phyloP scores from a whole-genome alignment of 305 asterid species.

The Fraxinus angustifolia region DNA sequence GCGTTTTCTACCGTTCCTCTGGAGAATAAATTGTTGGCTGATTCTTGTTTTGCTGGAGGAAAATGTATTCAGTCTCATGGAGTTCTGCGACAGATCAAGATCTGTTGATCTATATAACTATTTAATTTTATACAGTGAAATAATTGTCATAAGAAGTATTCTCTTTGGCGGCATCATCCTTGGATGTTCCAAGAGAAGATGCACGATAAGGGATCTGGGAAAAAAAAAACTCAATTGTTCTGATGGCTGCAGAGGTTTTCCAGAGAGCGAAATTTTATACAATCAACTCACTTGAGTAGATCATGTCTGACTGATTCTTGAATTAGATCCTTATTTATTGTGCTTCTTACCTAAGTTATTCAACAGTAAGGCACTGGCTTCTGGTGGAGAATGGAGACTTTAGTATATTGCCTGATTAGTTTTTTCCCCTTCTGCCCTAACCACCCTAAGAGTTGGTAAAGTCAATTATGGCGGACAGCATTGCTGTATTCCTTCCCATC shows the following conservation, averaged over 20 bases:
- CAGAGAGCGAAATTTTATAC: neutral
- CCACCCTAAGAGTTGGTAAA: conserved; percentile 13
- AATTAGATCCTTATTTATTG: neutral
- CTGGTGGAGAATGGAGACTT: conserved; percentile 15
- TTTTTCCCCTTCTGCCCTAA: neutral
- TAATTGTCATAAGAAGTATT: neutral
- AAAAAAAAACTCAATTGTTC: conserved; percentile 6
- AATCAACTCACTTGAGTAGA: neutral
- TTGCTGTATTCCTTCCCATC: conserved; percentile 16
- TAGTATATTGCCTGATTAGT: conserved; percentile 15
- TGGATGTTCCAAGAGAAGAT: conserved; percentile 13
- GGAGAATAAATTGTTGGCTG: conserved; percentile 13
- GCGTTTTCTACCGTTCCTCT: conserved; percentile 17
- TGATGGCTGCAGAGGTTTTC: conserved; percentile 8
- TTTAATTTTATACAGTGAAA: conserved; percentile 8
- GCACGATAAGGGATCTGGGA: neutral
- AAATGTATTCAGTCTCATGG: conserved; percentile 15
- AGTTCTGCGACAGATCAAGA: conserved; percentile 28
- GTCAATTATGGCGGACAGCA: conserved; percentile 15
- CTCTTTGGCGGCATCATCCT: conserved; percentile 11
- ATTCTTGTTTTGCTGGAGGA: neutral
- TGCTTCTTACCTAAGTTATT: neutral
- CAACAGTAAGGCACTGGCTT: neutral
- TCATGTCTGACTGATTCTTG: neutral
- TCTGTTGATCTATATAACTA: conserved; percentile 16